These are phyloP conservation scores for Pythium rishiriense DNA, from an alignment of 352 stramenopile genomes.

Conservation along the genomic window DNA sequence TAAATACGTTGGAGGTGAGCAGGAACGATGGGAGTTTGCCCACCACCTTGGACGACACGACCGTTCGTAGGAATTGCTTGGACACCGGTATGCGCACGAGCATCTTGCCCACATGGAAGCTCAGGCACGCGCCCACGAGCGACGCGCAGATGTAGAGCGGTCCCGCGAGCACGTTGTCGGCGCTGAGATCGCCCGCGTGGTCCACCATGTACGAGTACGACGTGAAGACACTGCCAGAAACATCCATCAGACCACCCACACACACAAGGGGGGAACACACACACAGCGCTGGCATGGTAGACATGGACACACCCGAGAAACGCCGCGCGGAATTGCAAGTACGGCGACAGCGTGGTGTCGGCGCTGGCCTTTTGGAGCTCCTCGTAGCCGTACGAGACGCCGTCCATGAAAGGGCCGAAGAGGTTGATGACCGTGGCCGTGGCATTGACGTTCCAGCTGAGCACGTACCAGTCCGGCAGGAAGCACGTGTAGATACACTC, in stretches of 20 bases:
- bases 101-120: slow-evolving; percentile 54
- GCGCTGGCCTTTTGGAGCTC: slow-evolving; percentile 34
- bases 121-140: slow-evolving; percentile 48
- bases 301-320: slow-evolving; percentile 86
- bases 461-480: slow-evolving; percentile 48
- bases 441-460: slow-evolving; percentile 49
- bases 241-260: too few species aligned
- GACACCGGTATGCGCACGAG: slow-evolving; percentile 23
- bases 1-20: slow-evolving; percentile 28
- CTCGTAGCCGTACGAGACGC: slow-evolving; percentile 63
- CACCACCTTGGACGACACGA: slow-evolving; percentile 26
- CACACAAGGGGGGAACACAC: not conserved
- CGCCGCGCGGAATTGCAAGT: slow-evolving; percentile 65
- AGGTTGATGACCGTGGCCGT: slow-evolving; percentile 74
- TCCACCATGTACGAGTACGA: slow-evolving; percentile 90
- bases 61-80: slow-evolving; percentile 15
- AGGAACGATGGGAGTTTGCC: slow-evolving; percentile 27
- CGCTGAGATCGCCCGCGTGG: slow-evolving; percentile 75
- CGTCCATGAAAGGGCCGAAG: slow-evolving; percentile 75
- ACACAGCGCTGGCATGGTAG: too few species aligned
- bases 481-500: slow-evolving; percentile 86
- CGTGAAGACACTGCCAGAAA: slow-evolving; percentile 66
- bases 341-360: slow-evolving; percentile 37
- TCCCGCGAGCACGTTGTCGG: slow-evolving; percentile 35
- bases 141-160: slow-evolving; percentile 65